These are phyloP conservation scores for Agrostemma githago DNA, from an alignment of 148 eudicot species.

Conservation along the genomic window DNA sequence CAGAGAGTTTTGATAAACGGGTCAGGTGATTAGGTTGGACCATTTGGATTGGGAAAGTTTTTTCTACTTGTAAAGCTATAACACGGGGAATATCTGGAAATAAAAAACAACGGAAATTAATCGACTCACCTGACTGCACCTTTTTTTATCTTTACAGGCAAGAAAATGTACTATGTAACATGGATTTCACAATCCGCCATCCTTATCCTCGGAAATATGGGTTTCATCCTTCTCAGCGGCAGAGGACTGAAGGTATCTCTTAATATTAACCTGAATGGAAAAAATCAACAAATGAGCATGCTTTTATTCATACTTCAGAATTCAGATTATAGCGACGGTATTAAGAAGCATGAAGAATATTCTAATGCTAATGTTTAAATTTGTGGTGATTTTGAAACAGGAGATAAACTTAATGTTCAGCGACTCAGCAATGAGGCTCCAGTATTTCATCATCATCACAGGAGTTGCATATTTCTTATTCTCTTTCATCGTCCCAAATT, in stretches of 20 bases:
- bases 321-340: background rate
- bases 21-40: background rate
- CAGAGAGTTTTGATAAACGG: background rate
- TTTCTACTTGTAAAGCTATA: background rate
- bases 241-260: conserved; percentile 50
- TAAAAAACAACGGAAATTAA: background rate
- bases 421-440: conserved; percentile 50
- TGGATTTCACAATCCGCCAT: conserved; percentile 41
- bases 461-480: conserved; percentile 47
- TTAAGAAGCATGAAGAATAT: background rate
- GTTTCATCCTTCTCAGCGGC: conserved; percentile 66
- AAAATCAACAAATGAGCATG: conserved; percentile 9
- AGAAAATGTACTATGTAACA: conserved; percentile 46
- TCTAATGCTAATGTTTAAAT: background rate
- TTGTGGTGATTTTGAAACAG: conserved; percentile 23
- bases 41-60: background rate
- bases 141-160: conserved; percentile 33
- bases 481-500: conserved; percentile 46
- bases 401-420: conserved; percentile 48
- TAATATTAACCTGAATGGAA: background rate
- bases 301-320: background rate
- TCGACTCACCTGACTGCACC: conserved; percentile 2
- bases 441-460: conserved; percentile 52
- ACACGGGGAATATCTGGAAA: background rate
- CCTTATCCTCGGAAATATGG: conserved; percentile 51